Conservation (phyloP, 139 green algal species). For the Haematococcus sp. region DNA sequence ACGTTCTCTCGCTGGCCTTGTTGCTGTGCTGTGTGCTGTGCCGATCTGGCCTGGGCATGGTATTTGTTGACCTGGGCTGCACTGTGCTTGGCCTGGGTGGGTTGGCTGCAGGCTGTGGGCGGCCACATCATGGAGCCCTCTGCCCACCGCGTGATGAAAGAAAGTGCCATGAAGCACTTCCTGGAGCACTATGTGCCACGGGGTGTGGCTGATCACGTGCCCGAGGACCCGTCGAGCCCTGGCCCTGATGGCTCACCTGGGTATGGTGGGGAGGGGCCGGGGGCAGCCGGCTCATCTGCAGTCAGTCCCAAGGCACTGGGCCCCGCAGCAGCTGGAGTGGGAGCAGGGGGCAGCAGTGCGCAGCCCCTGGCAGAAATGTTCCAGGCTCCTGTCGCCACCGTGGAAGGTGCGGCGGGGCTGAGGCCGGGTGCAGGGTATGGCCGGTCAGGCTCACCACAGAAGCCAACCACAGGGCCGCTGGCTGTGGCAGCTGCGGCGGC, state of each 20-base stretch:
- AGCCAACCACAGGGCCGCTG: background rate
- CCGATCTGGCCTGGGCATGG: too few species aligned
- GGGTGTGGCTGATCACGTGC: background rate
- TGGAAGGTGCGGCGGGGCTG: background rate
- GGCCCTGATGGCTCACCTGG: background rate
- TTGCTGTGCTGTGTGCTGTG: background rate
- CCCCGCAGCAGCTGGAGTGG: too few species aligned
- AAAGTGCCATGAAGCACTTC: background rate
- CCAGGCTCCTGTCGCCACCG: background rate
- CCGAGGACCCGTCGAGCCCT: background rate
- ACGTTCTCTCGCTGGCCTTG: background rate
- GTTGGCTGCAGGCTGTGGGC: background rate
- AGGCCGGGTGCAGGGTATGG: background rate
- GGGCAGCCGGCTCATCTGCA: too few species aligned
- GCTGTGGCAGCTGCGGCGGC: background rate
- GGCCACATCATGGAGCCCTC: conserved; percentile 6
- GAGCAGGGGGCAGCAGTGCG: too few species aligned
- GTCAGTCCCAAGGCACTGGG: too few species aligned
- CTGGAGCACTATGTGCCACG: conserved; percentile 14
- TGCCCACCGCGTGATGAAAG: background rate
- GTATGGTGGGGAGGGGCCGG: too few species aligned
- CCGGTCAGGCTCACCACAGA: background rate
- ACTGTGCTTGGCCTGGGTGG: background rate
- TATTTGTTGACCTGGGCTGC: background rate
- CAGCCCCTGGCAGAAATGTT: background rate